Evolutionary conservation across 163 green algal species (phyloP), one percentile per base, ranked within the genome.

Genomic region (Chloroidium sp.): DNA sequence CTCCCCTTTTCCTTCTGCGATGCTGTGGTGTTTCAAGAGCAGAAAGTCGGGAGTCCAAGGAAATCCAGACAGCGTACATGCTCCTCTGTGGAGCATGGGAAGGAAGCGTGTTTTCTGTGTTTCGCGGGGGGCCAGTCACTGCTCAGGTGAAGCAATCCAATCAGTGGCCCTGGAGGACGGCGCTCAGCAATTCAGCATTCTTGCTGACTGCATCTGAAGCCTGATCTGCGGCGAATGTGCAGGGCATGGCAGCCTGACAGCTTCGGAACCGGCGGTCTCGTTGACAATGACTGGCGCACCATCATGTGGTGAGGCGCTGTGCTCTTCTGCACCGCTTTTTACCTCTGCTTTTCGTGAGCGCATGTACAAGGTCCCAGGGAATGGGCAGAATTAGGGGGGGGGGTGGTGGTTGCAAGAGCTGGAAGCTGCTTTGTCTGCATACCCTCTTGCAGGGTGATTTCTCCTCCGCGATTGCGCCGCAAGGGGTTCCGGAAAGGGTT

Each of bases 221-320:
- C 67, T 77, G 14, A 77, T 77, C 10, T 77, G 74, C 14, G 8
- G 36, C 36, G 14, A 59, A 62, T 77, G 14, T 76, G 77, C 69
- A 82, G 78, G 78, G 64, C 79, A 0, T 82, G 79, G 79, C 69
- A 82, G 69, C 69, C 79, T 8, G 69, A 82, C n/a, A 72, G n/a
- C 2, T 74, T 72, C 1, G 79, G 79, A 1, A 82, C 79, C 2
- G 79, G 79, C 1, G 79, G 79, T 36, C 6, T 82, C 3, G 36
- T 78, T 13, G 69, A 36, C 3, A 14, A 74, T 0, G 1, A 82
- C 69, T 78, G 72, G 72, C 1, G 61, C n/a, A 78, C 74, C 79
- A 82, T 82, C 59, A 0, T 62, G 36, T 82, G 79, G 79, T 36
- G 64, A 6, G 64, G 6, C 64, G 36, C 36, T 36, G 36, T 36